Conservation (phyloP, 2,329 filamentous ascomycete genomes). For the Paecilomyces fulvus region DNA sequence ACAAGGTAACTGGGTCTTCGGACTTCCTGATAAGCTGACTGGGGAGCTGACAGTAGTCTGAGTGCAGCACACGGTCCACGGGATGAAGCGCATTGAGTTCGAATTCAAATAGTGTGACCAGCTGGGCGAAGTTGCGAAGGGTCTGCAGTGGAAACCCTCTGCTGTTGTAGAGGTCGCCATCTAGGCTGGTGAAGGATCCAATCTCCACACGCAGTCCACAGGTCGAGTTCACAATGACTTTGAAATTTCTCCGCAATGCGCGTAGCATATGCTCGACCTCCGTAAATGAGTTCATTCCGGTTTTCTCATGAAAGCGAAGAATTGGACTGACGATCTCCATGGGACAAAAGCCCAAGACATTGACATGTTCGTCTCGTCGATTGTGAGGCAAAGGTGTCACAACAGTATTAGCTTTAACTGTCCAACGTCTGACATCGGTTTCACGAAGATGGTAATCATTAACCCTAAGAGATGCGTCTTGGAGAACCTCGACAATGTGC, state of each 20-base stretch:
- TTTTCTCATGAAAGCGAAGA: conserved; percentile 1
- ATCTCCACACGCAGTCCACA: conserved; percentile 19
- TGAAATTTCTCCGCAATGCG: conserved; percentile 6
- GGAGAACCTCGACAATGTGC: conserved; percentile 5
- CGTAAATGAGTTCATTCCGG: conserved; percentile 1
- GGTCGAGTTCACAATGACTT: conserved; percentile 12
- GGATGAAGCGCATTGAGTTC: conserved; percentile 17
- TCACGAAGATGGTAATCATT: conserved; percentile 3
- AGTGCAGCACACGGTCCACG: conserved; percentile 3
- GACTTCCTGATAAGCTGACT: not conserved
- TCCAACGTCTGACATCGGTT: conserved; percentile 4
- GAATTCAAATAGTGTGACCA: conserved; percentile 15
- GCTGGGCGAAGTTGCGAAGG: conserved; percentile 18
- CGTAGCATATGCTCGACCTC: conserved; percentile 8
- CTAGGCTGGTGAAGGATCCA: conserved; percentile 6
- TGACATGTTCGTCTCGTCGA: conserved; percentile 1
- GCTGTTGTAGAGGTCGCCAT: conserved; percentile 1
- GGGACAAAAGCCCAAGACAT: conserved; percentile 6
- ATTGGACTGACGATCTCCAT: conserved; percentile 9
- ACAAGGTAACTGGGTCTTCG: not conserved
- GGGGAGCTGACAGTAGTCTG: conserved; percentile 2
- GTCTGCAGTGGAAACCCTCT: conserved; percentile 11
- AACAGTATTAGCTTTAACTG: conserved; percentile 3
- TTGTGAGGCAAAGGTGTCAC: conserved; percentile 1
- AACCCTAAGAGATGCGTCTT: conserved; percentile 3